Base-by-base conservation (phyloP, 2,329 filamentous ascomycete genomes). In the Microcyclospora tardicrescens region DNA sequence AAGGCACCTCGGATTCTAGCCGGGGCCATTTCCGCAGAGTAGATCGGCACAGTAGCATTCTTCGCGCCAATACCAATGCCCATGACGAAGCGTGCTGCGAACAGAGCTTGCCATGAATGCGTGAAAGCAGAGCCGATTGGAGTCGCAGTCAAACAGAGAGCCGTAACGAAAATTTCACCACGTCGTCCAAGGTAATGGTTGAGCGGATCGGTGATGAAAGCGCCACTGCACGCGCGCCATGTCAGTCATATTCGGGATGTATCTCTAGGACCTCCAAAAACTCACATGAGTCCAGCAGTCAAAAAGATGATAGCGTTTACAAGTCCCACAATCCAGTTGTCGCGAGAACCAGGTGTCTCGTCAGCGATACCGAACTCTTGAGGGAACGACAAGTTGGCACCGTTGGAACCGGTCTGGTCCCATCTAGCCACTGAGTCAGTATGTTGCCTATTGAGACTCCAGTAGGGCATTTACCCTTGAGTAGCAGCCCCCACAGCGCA, bases 51-150 rank as follows among this genome's bases (percentile, higher is more conserved):
- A 5, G 65, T 68, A 4, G 51, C 49, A 75, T 54, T 54, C 42
- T 60, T 60, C n/a, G 55, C 49, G 10, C 57, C 57, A 28, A 60
- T 60, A 6, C 57, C 56, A 34, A 91, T 73, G 9, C 84, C 84
- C 43, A 89, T 71, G 10, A 82, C 67, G 44, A 89, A 72, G 32
- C 84, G 76, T 35, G 76, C 78, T 32, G 74, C 68, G 42, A 91
- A 19, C 39, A 59, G 39, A 63, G 73, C 70, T 52, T 73, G 67
- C 72, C 72, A 75, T 47, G 75, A 70, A 45, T 70, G 71, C 10
- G 73, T 66, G 6, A 69, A 47, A 5, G 66, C 69, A 1, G 79
- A 82, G 54, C 86, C 78, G 45, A 82, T 72, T 34, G 80, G 83
- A 5, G 82, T 77, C 76, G 50, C 49, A 19, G 49, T 52, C 15